These are phyloP conservation scores for Candida sithepensis DNA, from an alignment of 805 yeast species.

Conservation along the genomic window DNA sequence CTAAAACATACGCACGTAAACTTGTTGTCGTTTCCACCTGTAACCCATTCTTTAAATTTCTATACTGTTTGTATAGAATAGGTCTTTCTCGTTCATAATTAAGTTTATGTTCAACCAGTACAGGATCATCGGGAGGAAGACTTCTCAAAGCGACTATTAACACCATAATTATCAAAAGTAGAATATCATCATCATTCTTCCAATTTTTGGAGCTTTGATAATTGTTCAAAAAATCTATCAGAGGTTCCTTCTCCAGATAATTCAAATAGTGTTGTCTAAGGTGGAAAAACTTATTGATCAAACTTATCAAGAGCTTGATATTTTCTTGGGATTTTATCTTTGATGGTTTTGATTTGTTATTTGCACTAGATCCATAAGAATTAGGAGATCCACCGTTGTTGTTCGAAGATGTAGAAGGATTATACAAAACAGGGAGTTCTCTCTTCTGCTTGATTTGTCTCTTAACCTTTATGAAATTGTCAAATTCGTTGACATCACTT, in stretches of 20 bases:
- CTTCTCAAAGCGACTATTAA: conserved; percentile 38
- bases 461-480: conserved; percentile 26
- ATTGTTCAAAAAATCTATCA: conserved; percentile 36
- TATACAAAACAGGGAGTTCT: conserved; percentile 22
- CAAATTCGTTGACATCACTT: conserved; percentile 28
- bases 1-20: conserved; percentile 45
- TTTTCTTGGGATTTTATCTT: conserved; percentile 29
- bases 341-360: conserved; percentile 7
- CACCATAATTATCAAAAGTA: conserved; percentile 43
- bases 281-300: conserved; percentile 42
- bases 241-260: conserved; percentile 33
- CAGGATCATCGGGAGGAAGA: conserved; percentile 25
- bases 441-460: conserved; percentile 29
- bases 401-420: conserved; percentile 1
- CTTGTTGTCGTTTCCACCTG: conserved; percentile 45
- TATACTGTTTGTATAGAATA: conserved; percentile 38
- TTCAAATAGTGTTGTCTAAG: conserved; percentile 37
- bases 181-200: conserved; percentile 45
- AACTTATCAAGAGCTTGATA: conserved; percentile 28
- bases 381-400: background rate
- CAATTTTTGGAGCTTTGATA: conserved; percentile 35
- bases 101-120: conserved; percentile 21
- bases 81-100: conserved; percentile 22
- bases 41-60: conserved; percentile 43
- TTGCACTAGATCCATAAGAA: no score